Evolutionary conservation across 1,139 yeast species (phyloP), one percentile per base, ranked within the genome.

Genomic region (Suhomyces bolitotheri): DNA sequence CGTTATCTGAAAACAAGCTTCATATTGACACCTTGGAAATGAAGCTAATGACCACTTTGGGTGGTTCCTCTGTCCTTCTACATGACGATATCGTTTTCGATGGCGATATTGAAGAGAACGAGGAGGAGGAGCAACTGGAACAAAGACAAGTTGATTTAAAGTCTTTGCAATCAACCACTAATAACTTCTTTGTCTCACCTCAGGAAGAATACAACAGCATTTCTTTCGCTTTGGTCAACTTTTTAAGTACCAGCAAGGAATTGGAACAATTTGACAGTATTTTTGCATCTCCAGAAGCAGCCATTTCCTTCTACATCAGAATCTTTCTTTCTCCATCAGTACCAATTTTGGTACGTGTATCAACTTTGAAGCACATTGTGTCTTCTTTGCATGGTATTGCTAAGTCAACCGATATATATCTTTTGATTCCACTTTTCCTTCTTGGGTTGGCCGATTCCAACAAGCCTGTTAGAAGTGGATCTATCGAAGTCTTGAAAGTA

Each of bases 1-100:
- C 65, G 8, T 62, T 84, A 43, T 54, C 59, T 4, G 55, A 62
- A 1, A 44, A 64, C 16, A 59, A 63, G 16, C 46, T 78, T 27
- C 62, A 68, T 22, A 46, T 82, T 14, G 75, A 75, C 25, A 70
- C 76, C 10, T 71, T 87, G 46, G 96, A 87, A 60, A 74, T 86
- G 69, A 68, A 73, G 40, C 64, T 86, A 33, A 83, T 85, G 63
- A 69, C 82, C 2, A 79, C 88, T 2, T 63, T 82, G 39, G 49
- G 50, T 4, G 40, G 37, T 6, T 38, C 58, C 20, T 60, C 58
- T 14, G 47, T 55, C 24, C 53, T 27, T 12, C 52, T 45, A 26
- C 47, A 49, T 16, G 44, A 35, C 15, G 60, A 52, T 27, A 47
- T 49, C n/a, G 62, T 57, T 27, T 49, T 47, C 29, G 56, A 52